A percentile compares a stretch with the other conserved stretches of the same genome.
phyloP scores from a whole-genome alignment of 768 basidiomycete species.

The Tylopilus felleus region DNA sequence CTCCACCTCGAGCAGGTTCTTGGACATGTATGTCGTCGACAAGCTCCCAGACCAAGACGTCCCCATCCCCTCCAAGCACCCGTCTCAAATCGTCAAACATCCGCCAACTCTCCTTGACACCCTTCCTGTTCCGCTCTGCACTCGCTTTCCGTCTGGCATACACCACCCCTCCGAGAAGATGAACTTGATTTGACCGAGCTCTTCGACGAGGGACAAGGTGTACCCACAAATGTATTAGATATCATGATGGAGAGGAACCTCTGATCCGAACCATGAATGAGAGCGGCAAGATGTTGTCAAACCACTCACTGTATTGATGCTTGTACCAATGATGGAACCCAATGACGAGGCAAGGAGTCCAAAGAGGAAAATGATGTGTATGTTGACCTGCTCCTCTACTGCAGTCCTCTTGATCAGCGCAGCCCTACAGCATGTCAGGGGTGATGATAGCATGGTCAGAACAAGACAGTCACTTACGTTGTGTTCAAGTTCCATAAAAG shows the following conservation, averaged over 20 bases:
- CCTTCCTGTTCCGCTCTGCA: conserved; percentile 37
- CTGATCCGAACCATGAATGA: conserved; percentile 27
- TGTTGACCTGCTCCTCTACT: conserved; percentile 93
- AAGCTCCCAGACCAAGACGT: not conserved
- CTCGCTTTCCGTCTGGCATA: conserved; percentile 80
- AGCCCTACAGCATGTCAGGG: conserved; percentile 47
- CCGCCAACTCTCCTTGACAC: conserved; percentile 56
- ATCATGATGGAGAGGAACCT: conserved; percentile 91
- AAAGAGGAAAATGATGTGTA: conserved; percentile 95
- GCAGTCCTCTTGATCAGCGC: conserved; percentile 96
- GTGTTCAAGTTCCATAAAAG: conserved; percentile 98
- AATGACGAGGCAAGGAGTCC: conserved; percentile 81
- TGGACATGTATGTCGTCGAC: conserved; percentile 13
- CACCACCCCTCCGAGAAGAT: conserved; percentile 92
- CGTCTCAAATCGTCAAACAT: conserved; percentile 74
- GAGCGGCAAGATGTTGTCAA: not conserved
- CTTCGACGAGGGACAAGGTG: conserved; percentile 97
- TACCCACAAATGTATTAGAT: conserved; percentile 50
- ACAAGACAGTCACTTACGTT: conserved; percentile 56
- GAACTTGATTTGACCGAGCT: conserved; percentile 96
- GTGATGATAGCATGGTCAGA: not conserved
- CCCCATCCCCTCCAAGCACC: conserved; percentile 42
- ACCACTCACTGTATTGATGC: conserved; percentile 67
- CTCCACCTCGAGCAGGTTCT: conserved; percentile 56
- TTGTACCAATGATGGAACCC: conserved; percentile 89